A percentile compares a stretch with the other conserved stretches of the same genome.
Evolutionary conservation across 177 flowering plant genomes (phyloP).

Genomic region (Vitis hybrid): DNA sequence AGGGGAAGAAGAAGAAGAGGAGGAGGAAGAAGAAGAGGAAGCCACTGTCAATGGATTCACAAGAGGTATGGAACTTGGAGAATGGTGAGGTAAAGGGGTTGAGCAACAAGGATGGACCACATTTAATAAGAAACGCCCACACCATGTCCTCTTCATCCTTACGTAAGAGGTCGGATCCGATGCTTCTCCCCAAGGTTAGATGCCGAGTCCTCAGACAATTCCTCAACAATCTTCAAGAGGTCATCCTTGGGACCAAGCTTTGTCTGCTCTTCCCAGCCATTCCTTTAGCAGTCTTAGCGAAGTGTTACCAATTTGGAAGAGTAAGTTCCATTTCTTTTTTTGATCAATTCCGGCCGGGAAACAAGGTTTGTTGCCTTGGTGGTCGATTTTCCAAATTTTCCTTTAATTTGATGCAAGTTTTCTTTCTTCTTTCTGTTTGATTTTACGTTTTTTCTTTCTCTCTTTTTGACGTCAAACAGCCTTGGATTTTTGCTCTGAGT

Average conservation of each 20-base stretch:
- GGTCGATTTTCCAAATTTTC: not conserved
- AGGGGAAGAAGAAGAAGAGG: not conserved
- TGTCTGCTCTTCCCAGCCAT: slow-evolving; percentile 43
- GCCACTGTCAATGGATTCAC: slow-evolving; percentile 3
- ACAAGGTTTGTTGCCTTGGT: not conserved
- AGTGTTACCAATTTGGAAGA: slow-evolving; percentile 22
- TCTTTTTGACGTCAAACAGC: slow-evolving; percentile 16
- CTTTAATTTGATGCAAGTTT: not conserved
- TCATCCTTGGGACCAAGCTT: slow-evolving; percentile 49
- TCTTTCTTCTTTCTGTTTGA: not conserved
- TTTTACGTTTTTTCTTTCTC: not conserved
- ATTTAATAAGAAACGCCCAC: slow-evolving; percentile 23
- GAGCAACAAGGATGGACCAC: slow-evolving; percentile 6
- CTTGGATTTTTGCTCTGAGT: slow-evolving; percentile 48
- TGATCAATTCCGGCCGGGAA: no score
- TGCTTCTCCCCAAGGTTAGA: slow-evolving; percentile 22
- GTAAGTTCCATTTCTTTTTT: slow-evolving; percentile 17
- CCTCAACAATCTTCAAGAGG: slow-evolving; percentile 35
- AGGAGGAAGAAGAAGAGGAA: not conserved
- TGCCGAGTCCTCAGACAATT: slow-evolving; percentile 21
- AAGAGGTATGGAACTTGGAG: slow-evolving; percentile 19
- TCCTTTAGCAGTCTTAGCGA: slow-evolving; percentile 37
- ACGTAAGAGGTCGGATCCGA: slow-evolving; percentile 34
- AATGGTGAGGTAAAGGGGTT: slow-evolving; percentile 14
- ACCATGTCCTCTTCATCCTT: slow-evolving; percentile 32